Percentiles rank a stretch among this genome's conserved stretches.
These are phyloP conservation scores for Flaveria bidentis DNA, from an alignment of 129 eudicot species.

Conservation along the genomic window DNA sequence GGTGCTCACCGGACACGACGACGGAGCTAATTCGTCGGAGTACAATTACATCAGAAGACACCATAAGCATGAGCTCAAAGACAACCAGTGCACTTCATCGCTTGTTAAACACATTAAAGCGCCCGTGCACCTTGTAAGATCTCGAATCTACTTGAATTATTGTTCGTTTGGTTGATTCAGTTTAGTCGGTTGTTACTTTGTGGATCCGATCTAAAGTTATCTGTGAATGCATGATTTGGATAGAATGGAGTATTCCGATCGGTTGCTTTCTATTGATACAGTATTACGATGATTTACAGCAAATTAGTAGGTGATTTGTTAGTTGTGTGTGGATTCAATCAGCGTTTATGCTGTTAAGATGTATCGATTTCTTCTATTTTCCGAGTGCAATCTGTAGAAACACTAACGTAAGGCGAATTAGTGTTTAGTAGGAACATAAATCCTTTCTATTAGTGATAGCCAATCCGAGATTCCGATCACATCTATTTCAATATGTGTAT, in stretches of 20 bases:
- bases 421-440: conserved; percentile 5
- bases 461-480: conserved; percentile 3
- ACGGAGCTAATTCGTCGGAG: conserved; percentile 41
- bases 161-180: neutral
- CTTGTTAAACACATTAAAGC: conserved; percentile 87
- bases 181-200: neutral
- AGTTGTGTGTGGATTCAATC: conserved; percentile 14
- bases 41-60: conserved; percentile 59
- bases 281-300: neutral
- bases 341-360: conserved; percentile 7
- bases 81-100: conserved; percentile 74
- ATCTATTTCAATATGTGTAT: neutral
- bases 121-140: conserved; percentile 67
- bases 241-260: neutral
- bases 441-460: neutral
- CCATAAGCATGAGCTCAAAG: conserved; percentile 72
- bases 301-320: conserved; percentile 15
- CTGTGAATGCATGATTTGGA: conserved; percentile 25
- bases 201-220: conserved; percentile 24
- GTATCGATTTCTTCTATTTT: neutral
- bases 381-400: neutral
- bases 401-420: neutral
- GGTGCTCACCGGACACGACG: conserved; percentile 34
- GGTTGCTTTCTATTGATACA: neutral
- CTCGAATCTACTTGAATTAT: neutral